Evolutionary conservation across 2,329 filamentous ascomycete species (phyloP).

Genomic region (Xylaria sp.): DNA sequence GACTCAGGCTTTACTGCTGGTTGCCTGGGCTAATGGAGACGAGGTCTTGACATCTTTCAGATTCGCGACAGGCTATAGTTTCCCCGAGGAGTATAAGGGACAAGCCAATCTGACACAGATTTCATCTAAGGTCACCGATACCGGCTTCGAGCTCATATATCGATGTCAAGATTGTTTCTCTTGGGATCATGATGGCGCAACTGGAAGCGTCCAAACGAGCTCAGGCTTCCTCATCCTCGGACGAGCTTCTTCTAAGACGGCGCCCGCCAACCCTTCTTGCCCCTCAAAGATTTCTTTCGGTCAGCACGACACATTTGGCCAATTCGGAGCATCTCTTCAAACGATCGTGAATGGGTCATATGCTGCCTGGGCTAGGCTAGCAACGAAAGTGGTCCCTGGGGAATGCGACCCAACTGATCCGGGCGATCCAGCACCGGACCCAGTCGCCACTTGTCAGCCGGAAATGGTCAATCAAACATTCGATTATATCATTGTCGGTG

Average conservation of each 20-base stretch:
- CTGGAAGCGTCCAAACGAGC: slow-evolving; percentile 57
- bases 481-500: slow-evolving; percentile 72
- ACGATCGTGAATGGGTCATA: slow-evolving; percentile 54
- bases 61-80: slow-evolving; percentile 68
- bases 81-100: slow-evolving; percentile 69
- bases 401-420: slow-evolving; percentile 47
- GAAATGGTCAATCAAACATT: slow-evolving; percentile 56
- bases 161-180: slow-evolving; percentile 69
- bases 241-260: slow-evolving; percentile 62
- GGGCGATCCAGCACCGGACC: slow-evolving; percentile 39
- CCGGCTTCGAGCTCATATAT: slow-evolving; percentile 71
- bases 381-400: slow-evolving; percentile 54
- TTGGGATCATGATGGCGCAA: slow-evolving; percentile 64
- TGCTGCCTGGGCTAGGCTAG: slow-evolving; percentile 56
- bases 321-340: slow-evolving; percentile 59
- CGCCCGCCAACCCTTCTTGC: slow-evolving; percentile 56
- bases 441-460: slow-evolving; percentile 38
- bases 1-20: slow-evolving; percentile 57
- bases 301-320: slow-evolving; percentile 67
- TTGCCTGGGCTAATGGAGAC: slow-evolving; percentile 66
- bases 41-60: slow-evolving; percentile 69
- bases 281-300: slow-evolving; percentile 58
- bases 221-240: slow-evolving; percentile 61
- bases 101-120: slow-evolving; percentile 72
- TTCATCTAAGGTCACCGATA: slow-evolving; percentile 66